Base-by-base conservation (phyloP, 768 basidiomycete species). In the Trichaptum fuscoviolaceum region DNA sequence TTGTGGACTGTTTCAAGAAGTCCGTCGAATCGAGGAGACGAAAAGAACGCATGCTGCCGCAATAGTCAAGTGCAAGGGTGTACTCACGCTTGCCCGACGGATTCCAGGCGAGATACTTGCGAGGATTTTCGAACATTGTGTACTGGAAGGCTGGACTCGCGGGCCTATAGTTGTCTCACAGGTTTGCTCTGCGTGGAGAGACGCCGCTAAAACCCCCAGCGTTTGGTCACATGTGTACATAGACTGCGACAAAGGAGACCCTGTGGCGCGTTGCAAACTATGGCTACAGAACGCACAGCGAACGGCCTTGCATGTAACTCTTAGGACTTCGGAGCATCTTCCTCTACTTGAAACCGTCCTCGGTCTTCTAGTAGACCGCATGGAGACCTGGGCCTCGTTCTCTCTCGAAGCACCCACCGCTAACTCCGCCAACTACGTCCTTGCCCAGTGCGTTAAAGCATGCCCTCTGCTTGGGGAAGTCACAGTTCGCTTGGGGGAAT, bases 191-290 rank as follows among this genome's bases (percentile, higher is more conserved):
- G 76, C 81, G 63, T 89, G 87, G 87, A 80, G 86, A 65, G 80
- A 77, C 69, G 86, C 85, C 0, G 77, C 84, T 18, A 74, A 73
- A 57, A 76, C 77, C 42, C 85, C 86, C n/a, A 75, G 79, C 24
- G 79, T 86, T 25, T 89, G 87, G 87, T 85, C 85, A 4, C 77
- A 81, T 70, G 70, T 88, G 64, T 83, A 85, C 66, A 76, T 88
- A 63, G 79, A 85, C 67, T 76, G 79, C 64, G 81, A 84, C 68
- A 75, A 76, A 57, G 72, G 78, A 23, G 73, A 83, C 66, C 78
- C 82, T 36, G 74, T 74, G 65, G 73, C 75, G 2, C 79, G 81
- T 67, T 82, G 82, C 24, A 77, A 71, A 20, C 76, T 83, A 64
- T 88, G 85, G 85, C 80, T 88, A 18, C 73, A 76, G 63, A 84